These are phyloP conservation scores for Paraphoma sp. DNA, from an alignment of 2,329 filamentous ascomycete genomes.

Conservation along the genomic window DNA sequence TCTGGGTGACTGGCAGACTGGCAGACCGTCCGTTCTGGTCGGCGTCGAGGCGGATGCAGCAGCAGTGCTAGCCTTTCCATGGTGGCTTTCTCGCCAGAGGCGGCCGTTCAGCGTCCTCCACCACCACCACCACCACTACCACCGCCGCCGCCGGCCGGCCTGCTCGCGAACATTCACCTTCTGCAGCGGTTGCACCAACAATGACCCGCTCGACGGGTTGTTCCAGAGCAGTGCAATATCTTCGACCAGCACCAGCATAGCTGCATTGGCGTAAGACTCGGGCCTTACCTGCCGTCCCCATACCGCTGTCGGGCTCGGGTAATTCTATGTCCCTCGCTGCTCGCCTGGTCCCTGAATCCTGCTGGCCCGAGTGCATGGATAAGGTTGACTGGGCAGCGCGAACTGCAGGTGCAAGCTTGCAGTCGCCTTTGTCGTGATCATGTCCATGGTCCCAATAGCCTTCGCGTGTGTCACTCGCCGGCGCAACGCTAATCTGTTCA, in stretches of 20 bases:
- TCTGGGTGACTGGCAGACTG: no score
- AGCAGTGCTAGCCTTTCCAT: slow-evolving; percentile 4
- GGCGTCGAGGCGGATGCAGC: neutral
- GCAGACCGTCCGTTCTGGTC: no score
- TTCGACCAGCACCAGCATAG: neutral
- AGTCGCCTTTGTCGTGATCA: slow-evolving; percentile 12
- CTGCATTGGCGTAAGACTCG: neutral
- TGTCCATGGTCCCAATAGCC: slow-evolving; percentile 2
- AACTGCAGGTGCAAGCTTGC: slow-evolving; percentile 30
- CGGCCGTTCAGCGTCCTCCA: neutral
- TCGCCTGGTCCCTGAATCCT: slow-evolving; percentile 36
- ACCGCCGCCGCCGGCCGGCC: no score
- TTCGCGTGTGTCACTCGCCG: neutral
- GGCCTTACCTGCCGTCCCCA: slow-evolving; percentile 25
- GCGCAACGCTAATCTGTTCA: slow-evolving; percentile 15
- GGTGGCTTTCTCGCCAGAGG: neutral
- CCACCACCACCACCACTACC: neutral
- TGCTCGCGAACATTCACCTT: neutral
- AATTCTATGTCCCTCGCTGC: slow-evolving; percentile 11
- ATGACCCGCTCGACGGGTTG: slow-evolving; percentile 9
- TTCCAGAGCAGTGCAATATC: slow-evolving; percentile 13
- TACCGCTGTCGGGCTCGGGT: slow-evolving; percentile 20
- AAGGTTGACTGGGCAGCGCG: slow-evolving; percentile 40
- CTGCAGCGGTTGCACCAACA: slow-evolving; percentile 5
- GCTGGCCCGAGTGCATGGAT: slow-evolving; percentile 42